phyloP scores from a whole-genome alignment of 305 asterid genomes.

The Solanum chacoense region DNA sequence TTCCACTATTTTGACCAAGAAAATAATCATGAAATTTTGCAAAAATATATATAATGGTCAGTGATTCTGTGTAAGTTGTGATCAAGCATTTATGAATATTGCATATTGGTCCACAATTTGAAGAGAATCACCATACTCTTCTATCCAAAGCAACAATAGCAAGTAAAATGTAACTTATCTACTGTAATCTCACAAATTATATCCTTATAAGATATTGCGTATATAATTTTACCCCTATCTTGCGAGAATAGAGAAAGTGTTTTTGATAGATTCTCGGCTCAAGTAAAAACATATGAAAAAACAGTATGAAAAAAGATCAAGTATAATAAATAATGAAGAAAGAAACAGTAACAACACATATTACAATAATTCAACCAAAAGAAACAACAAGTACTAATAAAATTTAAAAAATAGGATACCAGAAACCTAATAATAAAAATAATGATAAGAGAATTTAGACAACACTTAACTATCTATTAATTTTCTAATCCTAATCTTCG shows the following conservation, averaged over 20 bases:
- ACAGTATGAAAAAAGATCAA: rapidly evolving
- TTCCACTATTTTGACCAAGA: background rate
- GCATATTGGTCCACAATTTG: background rate
- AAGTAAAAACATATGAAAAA: background rate
- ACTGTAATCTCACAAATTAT: background rate
- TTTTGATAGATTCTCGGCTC: background rate
- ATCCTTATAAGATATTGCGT: background rate
- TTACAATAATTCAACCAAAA: background rate
- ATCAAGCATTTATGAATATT: background rate
- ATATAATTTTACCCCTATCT: rapidly evolving
- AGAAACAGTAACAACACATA: background rate
- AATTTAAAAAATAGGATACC: background rate
- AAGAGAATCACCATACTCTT: background rate
- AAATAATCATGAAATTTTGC: background rate
- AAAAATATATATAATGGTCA: background rate
- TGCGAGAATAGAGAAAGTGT: rapidly evolving
- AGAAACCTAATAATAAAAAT: background rate
- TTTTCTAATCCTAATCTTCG: too few species aligned
- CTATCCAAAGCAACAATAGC: too few species aligned
- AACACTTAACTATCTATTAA: too few species aligned
- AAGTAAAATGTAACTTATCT: too few species aligned
- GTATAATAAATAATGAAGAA: background rate
- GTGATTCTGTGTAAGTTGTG: background rate
- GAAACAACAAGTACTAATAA: background rate
- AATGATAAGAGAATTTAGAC: background rate